Conservation (phyloP, 495 filamentous ascomycete genomes). For the Penicillium pancosmium region DNA sequence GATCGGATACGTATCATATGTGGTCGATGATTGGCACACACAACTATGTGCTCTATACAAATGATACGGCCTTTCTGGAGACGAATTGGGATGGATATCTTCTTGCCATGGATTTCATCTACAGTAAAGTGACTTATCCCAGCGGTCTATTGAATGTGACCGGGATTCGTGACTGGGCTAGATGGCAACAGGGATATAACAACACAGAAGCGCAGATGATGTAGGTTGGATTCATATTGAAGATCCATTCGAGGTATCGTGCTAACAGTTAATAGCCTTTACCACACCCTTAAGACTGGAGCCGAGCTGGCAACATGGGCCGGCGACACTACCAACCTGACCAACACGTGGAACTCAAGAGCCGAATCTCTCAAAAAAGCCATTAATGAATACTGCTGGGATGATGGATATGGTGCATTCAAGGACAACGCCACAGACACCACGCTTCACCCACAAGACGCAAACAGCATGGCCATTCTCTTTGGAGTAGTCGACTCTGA, state of each 20-base stretch:
- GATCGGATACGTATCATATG: slow-evolving; percentile 66
- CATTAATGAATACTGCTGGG: slow-evolving; percentile 54
- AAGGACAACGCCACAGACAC: slow-evolving; percentile 57
- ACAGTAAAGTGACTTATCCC: slow-evolving; percentile 49
- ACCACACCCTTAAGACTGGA: slow-evolving; percentile 54
- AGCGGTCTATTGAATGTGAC: slow-evolving; percentile 60
- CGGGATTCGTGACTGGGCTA: slow-evolving; percentile 59
- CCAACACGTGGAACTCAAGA: slow-evolving; percentile 43
- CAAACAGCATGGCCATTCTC: slow-evolving; percentile 51
- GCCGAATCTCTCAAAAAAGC: slow-evolving; percentile 41
- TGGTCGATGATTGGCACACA: slow-evolving; percentile 65
- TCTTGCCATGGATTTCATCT: slow-evolving; percentile 57
- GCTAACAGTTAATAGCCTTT: slow-evolving; percentile 38
- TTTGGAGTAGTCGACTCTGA: slow-evolving; percentile 40
- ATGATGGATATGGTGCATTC: slow-evolving; percentile 55
- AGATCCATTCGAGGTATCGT: not conserved
- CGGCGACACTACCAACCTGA: slow-evolving; percentile 43
- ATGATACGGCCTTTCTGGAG: slow-evolving; percentile 53
- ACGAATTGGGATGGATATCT: slow-evolving; percentile 55
- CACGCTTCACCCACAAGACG: slow-evolving; percentile 52
- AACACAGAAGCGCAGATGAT: slow-evolving; percentile 62
- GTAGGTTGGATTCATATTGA: slow-evolving; percentile 18
- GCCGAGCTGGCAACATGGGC: slow-evolving; percentile 54
- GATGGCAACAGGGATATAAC: slow-evolving; percentile 54
- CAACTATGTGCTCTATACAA: slow-evolving; percentile 62